Evolutionary conservation across 805 yeast genomes (phyloP).

Genomic region (Candida cerambycidarum): DNA sequence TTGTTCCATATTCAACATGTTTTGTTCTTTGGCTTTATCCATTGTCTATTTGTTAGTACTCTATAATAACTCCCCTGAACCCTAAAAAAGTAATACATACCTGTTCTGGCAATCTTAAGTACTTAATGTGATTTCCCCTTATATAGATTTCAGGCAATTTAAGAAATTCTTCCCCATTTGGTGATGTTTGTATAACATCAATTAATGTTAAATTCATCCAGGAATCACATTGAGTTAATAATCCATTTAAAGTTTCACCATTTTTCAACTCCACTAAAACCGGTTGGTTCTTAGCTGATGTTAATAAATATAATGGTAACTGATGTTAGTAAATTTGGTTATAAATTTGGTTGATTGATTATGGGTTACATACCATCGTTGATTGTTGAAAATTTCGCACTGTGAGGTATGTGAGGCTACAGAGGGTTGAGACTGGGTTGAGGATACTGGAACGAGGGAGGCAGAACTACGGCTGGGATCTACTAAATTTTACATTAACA

Average conservation of each 20-base stretch:
- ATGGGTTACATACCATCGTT: conserved; percentile 12
- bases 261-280: conserved; percentile 86
- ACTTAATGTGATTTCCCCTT: conserved; percentile 82
- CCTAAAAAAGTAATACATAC: conserved; percentile 11
- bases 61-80: neutral
- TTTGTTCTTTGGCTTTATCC: conserved; percentile 72
- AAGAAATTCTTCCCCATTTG: conserved; percentile 58
- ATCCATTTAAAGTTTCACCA: conserved; percentile 88
- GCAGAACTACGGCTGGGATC: too few species aligned
- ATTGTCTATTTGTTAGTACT: conserved; percentile 41
- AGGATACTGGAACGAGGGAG: too few species aligned
- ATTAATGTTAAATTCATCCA: conserved; percentile 92
- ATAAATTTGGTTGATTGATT: neutral
- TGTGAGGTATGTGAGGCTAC: too few species aligned
- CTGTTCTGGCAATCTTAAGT: conserved; percentile 69
- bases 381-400: conserved; percentile 11
- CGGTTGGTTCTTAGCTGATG: conserved; percentile 87
- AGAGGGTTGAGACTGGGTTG: too few species aligned
- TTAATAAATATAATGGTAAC: conserved; percentile 90
- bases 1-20: conserved; percentile 49
- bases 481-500: neutral
- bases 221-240: conserved; percentile 80
- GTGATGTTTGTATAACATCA: conserved; percentile 68
- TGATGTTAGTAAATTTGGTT: conserved; percentile 22
- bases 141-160: conserved; percentile 75